Evolutionary conservation across 176 grass and related monocot species (phyloP), one percentile per base, ranked within the genome.

Genomic region (Phragmites australis): DNA sequence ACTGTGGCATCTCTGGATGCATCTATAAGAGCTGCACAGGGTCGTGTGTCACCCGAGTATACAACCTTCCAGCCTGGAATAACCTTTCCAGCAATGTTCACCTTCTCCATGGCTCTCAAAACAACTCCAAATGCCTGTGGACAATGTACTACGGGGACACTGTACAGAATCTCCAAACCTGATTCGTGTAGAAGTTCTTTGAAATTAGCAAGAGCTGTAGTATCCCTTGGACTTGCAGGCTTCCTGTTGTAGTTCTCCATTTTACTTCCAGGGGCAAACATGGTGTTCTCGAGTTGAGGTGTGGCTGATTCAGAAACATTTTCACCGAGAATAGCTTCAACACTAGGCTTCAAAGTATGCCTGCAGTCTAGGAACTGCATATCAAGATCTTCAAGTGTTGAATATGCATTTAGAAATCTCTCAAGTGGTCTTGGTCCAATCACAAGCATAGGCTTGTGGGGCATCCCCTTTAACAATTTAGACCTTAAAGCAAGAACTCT

Each of bases 351-450:
- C 74, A 94, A 65, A 80, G 92, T 98, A 76, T 91, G 83, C 66
- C 92, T 94, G 86, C 95, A 98, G 86, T 98, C 95, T 57, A 98
- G 65, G 84, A 98, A 98, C 53, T 98, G 90, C 83, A 94, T 93
- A 85, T 98, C 80, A 75, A 98, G 92, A 78, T 98, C 95, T 87
- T 98, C 92, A 42, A 98, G 90, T 12, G 49, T 83, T 45, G 90
- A 91, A 89, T 98, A 98, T 59, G 95, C 92, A 88, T 94, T 88
- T 21, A 98, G 81, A 85, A 98, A 98, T 93, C 92, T 94, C 83
- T 91, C 81, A 34, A 98, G 87, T 81, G 81, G 92, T 79, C 86
- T 93, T 66, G 95, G 95, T 68, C 95, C 95, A 89, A 98, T 89
- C 64, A 94, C 92, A 49, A 98, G 90, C 76, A 98, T 83, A 43